Base-by-base conservation (phyloP, 163 green algal genomes). In the Botryococcus braunii region DNA sequence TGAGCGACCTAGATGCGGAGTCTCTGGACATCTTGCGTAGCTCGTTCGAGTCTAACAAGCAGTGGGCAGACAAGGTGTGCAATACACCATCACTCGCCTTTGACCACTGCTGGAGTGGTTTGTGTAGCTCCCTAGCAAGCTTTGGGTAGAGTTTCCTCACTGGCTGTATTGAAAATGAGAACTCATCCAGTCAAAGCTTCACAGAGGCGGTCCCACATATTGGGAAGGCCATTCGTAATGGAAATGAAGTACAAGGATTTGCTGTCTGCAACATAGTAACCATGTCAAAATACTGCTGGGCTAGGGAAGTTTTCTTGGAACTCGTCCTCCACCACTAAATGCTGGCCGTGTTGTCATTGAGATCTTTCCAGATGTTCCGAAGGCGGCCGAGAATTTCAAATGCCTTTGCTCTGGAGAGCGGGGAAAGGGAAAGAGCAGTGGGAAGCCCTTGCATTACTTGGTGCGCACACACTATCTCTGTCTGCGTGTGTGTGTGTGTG, bases 371-470 rank as follows among this genome's bases (percentile, higher is more conserved):
- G 59, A 73, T 64, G 61, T 21, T 61, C 83, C 69, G 69, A 85
- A 77, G 59, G 81, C 83, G 1, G 34, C 5, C 9, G 83, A 86
- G 32, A 91, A 91, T 63, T 92, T 92, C 70, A 60, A 66, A 11
- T 79, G 68, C 66, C 74, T 92, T 4, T 84, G 74, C 75, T 86
- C 80, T 8, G 86, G 83, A 9, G 78, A 88, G 61, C 75, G 77
- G 32, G 81, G 83, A 21, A 66, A 68, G 23, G 80, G 79, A 63
- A 93, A 92, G 69, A 70, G 74, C 5, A 83, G 65, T 68, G 88
- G 88, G 58, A 96, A 95, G 79, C 76, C 85, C 13, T 78, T 96
- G 75, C 88, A 96, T 74, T 95, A 87, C 78, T 85, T 88, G 72
- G 82, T 72, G 55, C n/a, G 38, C 29, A 25, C 62, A 35, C 9